These are phyloP conservation scores for Boletus sp. DNA, from an alignment of 768 basidiomycete species.

Conservation along the genomic window DNA sequence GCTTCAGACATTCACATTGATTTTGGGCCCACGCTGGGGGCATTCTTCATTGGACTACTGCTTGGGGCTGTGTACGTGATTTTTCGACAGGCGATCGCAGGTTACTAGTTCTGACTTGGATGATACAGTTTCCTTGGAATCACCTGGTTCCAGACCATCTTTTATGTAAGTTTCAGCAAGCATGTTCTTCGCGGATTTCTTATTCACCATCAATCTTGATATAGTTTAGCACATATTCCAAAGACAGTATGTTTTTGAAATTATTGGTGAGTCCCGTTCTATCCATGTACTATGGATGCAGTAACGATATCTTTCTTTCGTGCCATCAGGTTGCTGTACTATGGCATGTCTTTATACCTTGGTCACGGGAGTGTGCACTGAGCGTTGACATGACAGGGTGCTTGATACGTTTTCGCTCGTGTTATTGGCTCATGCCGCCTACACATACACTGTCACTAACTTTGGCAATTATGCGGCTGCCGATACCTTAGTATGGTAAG, in stretches of 20 bases:
- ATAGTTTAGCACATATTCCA: background rate
- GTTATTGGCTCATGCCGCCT: background rate
- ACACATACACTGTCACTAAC: background rate
- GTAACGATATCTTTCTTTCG: background rate
- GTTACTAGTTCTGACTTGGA: background rate
- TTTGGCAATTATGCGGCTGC: background rate
- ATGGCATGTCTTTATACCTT: background rate
- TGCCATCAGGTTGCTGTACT: background rate
- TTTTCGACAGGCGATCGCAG: background rate
- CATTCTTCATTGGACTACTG: background rate
- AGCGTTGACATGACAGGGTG: background rate
- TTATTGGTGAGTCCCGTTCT: background rate
- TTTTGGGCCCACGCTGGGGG: background rate
- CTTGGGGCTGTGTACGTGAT: background rate
- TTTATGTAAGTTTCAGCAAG: background rate
- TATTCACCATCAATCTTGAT: background rate
- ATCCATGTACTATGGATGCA: background rate
- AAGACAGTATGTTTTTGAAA: background rate
- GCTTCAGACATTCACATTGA: background rate
- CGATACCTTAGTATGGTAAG: background rate
- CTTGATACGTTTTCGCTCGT: background rate
- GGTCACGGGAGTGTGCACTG: background rate
- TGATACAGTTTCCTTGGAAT: background rate
- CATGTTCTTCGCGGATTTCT: background rate
- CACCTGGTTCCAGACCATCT: background rate